Conservation (phyloP, 352 stramenopile genomes). For the Globisporangium viniferum region DNA sequence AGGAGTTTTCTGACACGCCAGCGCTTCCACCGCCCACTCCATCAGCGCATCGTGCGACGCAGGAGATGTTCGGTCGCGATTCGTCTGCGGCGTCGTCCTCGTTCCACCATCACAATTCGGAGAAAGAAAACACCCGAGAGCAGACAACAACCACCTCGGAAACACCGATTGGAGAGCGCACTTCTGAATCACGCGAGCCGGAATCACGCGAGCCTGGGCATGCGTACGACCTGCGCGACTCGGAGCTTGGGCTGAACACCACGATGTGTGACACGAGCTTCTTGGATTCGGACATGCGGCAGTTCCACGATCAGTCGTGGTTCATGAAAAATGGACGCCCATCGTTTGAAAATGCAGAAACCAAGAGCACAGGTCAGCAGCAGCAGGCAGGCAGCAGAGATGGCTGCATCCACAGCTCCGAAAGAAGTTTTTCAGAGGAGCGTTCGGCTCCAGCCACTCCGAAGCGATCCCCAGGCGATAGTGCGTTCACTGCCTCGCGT, state of each 20-base stretch:
- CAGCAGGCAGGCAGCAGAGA: background rate
- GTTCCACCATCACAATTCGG: conserved; percentile 2
- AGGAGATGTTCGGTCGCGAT: conserved; percentile 33
- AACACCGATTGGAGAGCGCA: conserved; percentile 2
- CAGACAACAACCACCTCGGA: background rate
- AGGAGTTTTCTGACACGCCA: conserved; percentile 42
- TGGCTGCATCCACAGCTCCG: background rate
- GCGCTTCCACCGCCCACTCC: conserved; percentile 40
- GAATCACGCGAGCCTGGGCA: conserved; percentile 6
- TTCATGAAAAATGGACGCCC: conserved; percentile 24
- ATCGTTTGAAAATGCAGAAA: background rate
- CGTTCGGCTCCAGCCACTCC: background rate
- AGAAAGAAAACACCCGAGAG: background rate
- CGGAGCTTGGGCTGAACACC: conserved; percentile 46
- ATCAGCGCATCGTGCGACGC: conserved; percentile 34
- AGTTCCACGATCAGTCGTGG: conserved; percentile 64
- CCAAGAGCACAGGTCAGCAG: background rate
- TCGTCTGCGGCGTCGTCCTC: conserved; percentile 25
- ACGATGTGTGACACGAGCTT: conserved; percentile 55
- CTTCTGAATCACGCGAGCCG: background rate
- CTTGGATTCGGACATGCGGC: conserved; percentile 65
- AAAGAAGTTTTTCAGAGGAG: background rate
- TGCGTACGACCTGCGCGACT: conserved; percentile 34
- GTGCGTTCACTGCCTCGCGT: background rate
- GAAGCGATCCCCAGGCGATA: background rate